Base-by-base conservation (phyloP, 352 stramenopile genomes). In the Saprolegnia diclina region DNA sequence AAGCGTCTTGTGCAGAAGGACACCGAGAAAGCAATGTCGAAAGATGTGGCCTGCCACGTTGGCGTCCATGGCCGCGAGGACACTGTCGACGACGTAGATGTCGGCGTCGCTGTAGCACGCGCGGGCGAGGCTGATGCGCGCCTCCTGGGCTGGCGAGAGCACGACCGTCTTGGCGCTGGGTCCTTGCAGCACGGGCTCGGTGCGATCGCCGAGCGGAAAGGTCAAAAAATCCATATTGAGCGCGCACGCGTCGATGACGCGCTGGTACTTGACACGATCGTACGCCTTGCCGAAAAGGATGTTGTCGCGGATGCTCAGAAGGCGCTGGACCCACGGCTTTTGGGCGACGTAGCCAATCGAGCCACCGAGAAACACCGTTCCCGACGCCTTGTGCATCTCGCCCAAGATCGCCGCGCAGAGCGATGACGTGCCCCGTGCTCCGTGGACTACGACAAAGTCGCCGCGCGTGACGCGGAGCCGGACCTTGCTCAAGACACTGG, bases 11-110 rank as follows among this genome's bases (percentile, higher is more conserved):
- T 87, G 24, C 24, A 69, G 63, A n/a, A 95, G 73, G 40, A 79
- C 5, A 5, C 74, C 57, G 53, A 67, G 56, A 64, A 97, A 90
- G 62, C 82, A 93, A 21, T 95, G 65, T 9, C 90, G 65, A 70
- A 97, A 97, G 18, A 97, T 68, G 73, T 93, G 80, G 57, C 82
- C 82, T 21, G 78, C 89, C 42, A 98, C 91, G 75, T 97, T 87
- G 46, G 83, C 85, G 75, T 98, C 93, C 3, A 98, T 91, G n/a
- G 90, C 90, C 6, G 46, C 35, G 14, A 68, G 44, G 5, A 46
- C 22, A n/a, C 7, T 4, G 61, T 72, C 66, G n/a, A 72, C 13
- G 32, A 72, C n/a, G 56, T 66, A 56, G 24, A 72, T 72, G 24
- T 67, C 56, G 38, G 66, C 66, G 40, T 70, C 56, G 44, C 44